Percentiles rank a stretch among this genome's conserved stretches.
phyloP scores from a whole-genome alignment of 2,329 filamentous ascomycete genomes.

The Sclerotiophoma versabilis region DNA sequence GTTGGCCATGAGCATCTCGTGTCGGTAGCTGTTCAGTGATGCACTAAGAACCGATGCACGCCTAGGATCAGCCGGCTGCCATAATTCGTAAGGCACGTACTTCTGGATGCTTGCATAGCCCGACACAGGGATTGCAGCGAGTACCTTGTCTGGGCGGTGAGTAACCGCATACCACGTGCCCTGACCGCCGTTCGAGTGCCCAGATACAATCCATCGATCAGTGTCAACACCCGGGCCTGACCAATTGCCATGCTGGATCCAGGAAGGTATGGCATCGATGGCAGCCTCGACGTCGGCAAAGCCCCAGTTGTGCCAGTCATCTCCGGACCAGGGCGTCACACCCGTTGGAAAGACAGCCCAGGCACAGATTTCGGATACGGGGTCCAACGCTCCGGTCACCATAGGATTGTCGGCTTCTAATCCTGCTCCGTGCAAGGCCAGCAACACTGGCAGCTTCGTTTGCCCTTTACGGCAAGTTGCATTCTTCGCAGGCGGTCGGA shows the following conservation, averaged over 20 bases:
- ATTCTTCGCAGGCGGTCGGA: constrained; percentile 60
- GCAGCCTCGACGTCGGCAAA: constrained; percentile 64
- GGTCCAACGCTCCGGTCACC: constrained; percentile 58
- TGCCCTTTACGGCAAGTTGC: constrained; percentile 34
- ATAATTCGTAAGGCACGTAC: constrained; percentile 65
- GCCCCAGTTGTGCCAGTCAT: constrained; percentile 69
- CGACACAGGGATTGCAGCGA: constrained; percentile 64
- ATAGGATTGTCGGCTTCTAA: constrained; percentile 60
- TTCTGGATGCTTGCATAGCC: constrained; percentile 66
- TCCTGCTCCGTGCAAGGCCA: constrained; percentile 64
- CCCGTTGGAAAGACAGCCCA: constrained; percentile 65
- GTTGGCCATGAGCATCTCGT: constrained; percentile 63
- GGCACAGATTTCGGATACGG: constrained; percentile 59
- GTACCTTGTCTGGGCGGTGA: constrained; percentile 63
- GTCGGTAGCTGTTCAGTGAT: constrained; percentile 60
- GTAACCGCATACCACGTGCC: constrained; percentile 65
- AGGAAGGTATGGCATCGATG: constrained; percentile 56
- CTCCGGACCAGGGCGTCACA: constrained; percentile 65
- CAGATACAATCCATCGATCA: constrained; percentile 60
- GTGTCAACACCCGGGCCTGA: constrained; percentile 54
- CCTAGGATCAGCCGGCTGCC: constrained; percentile 62
- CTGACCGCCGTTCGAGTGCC: constrained; percentile 68
- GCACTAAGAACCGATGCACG: constrained; percentile 57
- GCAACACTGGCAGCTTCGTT: constrained; percentile 55
- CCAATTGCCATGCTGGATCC: constrained; percentile 60